Percentiles rank a stretch among this genome's conserved stretches.
Conservation (phyloP, 768 basidiomycete species). For the Botryobasidium botryosum region DNA sequence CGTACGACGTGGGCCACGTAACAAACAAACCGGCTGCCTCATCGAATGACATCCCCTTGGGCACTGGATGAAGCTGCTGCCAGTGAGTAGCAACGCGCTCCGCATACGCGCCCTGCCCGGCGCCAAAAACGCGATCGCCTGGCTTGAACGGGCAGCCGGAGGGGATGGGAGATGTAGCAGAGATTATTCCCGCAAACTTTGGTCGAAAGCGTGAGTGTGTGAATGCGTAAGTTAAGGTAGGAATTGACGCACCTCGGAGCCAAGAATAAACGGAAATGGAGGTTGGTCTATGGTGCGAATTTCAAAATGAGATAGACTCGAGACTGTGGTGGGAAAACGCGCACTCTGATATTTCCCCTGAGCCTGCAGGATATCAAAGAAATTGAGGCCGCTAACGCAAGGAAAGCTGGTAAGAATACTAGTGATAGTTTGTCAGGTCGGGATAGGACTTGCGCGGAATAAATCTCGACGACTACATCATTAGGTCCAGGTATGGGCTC, state of each 20-base stretch:
- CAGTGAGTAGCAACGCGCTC: constrained; percentile 50
- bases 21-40: constrained; percentile 63
- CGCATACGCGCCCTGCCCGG: constrained; percentile 59
- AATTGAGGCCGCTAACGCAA: constrained; percentile 38
- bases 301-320: neutral
- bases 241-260: neutral
- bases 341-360: constrained; percentile 87
- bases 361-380: constrained; percentile 68
- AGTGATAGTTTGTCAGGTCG: neutral
- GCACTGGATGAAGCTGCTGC: constrained; percentile 41
- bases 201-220: neutral
- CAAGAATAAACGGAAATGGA: constrained; percentile 1
- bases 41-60: constrained; percentile 59
- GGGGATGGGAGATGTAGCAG: constrained; percentile 56
- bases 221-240: neutral
- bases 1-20: constrained; percentile 91
- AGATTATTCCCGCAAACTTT: constrained; percentile 67
- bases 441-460: constrained; percentile 28
- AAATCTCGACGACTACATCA: constrained; percentile 59
- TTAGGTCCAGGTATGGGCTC: constrained; percentile 34
- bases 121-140: constrained; percentile 83
- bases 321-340: constrained; percentile 13
- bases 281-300: constrained; percentile 1
- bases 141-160: constrained; percentile 56
- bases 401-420: neutral